Base-by-base conservation (phyloP, 2,329 filamentous ascomycete species). In the Sarocladium brachiariae region DNA sequence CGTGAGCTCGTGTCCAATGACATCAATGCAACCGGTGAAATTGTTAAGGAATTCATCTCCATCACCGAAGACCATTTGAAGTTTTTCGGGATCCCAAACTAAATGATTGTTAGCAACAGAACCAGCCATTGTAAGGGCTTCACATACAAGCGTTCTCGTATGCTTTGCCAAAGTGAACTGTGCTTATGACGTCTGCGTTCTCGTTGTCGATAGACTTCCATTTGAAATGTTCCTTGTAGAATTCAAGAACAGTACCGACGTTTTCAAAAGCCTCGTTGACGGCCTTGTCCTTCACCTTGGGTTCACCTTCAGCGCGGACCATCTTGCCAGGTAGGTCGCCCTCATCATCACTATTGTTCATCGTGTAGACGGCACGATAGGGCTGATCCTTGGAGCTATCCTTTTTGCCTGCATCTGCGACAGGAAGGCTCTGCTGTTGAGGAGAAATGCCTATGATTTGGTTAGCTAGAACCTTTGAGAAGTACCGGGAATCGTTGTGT, bases 1-100 rank as follows among this genome's bases (percentile, higher is more conserved):
- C 33, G 75, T 79, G 18, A 80, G 63, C 56, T 81, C 78, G 55
- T 80, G 77, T 2, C 74, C 77, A 51, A 81, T 78, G 50, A 81
- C 75, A 54, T 81, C 78, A 25, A 79, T 63, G 51, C 68, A 72
- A 24, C 69, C 68, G 2, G 74, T 73, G 59, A 80, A 79, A 61
- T 74, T 70, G 57, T 69, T 69, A 49, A 80, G 63, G 43, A 77
- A 75, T 31, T 71, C 67, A 53, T 73, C 70, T 6, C 77, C 77
- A 49, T 80, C 77, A 2, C 77, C 78, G 55, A 77, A 81, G 4
- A 79, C 74, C 71, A 80, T 77, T 57, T 78, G 74, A 31, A 66
- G 59, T 43, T 63, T 65, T 53, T 69, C 63, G 2, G 72, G 66
- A 51, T 78, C 71, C 76, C 76, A 80, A 58, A 75, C 70, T 72